A percentile compares a stretch with the other conserved stretches of the same genome.
phyloP scores from a whole-genome alignment of 495 filamentous ascomycete genomes.

The Corynascus novoguineensis region DNA sequence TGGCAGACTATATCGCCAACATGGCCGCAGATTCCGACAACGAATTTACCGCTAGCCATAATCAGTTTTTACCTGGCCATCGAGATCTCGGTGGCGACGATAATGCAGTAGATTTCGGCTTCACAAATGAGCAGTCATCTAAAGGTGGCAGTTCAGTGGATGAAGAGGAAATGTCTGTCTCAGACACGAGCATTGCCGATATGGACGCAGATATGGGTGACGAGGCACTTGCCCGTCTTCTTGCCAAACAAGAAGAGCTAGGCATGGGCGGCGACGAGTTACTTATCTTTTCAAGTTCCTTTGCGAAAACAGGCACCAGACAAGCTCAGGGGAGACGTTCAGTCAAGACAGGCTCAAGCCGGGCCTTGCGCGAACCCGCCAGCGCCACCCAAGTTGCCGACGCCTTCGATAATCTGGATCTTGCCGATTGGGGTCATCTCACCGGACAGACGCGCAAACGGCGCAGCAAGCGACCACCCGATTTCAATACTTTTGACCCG shows the following conservation, averaged over 20 bases:
- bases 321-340: constrained; percentile 8
- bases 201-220: constrained; percentile 44
- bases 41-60: constrained; percentile 22
- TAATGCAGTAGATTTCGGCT: constrained; percentile 22
- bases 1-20: constrained; percentile 76
- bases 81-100: constrained; percentile 48
- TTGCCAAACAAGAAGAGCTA: constrained; percentile 62
- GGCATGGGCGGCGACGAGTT: constrained; percentile 55
- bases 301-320: not conserved
- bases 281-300: constrained; percentile 46
- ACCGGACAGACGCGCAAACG: constrained; percentile 43
- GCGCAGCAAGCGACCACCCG: constrained; percentile 39
- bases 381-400: constrained; percentile 62
- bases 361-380: constrained; percentile 31
- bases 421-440: constrained; percentile 75
- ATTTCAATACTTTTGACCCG: constrained; percentile 61
- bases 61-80: constrained; percentile 26
- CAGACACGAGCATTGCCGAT: constrained; percentile 27
- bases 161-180: constrained; percentile 18
- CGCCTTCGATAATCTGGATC: constrained; percentile 71
- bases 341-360: not conserved
- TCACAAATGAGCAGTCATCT: constrained; percentile 10
- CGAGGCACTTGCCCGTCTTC: constrained; percentile 52
- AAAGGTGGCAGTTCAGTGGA: constrained; percentile 11
- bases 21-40: constrained; percentile 44